Percentiles rank a stretch among this genome's conserved stretches.
phyloP scores from a whole-genome alignment of 2,329 filamentous ascomycete species.

The Aspergillus aculeatinus region DNA sequence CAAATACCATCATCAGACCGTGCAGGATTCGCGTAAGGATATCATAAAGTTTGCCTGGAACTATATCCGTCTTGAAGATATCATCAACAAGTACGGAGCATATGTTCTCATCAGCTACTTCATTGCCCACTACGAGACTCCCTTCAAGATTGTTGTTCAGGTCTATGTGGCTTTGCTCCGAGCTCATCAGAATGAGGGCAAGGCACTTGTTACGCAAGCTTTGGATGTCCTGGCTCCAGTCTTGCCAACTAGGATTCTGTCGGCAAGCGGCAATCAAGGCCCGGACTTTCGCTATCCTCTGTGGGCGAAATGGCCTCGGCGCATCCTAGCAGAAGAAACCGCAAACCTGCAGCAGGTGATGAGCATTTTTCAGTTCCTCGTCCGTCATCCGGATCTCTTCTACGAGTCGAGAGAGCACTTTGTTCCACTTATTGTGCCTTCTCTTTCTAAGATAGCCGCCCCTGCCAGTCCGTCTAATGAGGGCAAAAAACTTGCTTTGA shows the following conservation, averaged over 20 bases:
- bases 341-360: conserved; percentile 95
- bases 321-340: conserved; percentile 89
- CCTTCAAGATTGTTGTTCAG: conserved; percentile 90
- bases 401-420: conserved; percentile 94
- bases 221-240: conserved; percentile 94
- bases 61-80: conserved; percentile 95
- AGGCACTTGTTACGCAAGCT: conserved; percentile 87
- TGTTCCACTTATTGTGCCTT: conserved; percentile 81
- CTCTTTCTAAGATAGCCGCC: conserved; percentile 82
- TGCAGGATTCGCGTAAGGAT: conserved; percentile 92
- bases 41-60: conserved; percentile 99
- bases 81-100: conserved; percentile 97
- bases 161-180: conserved; percentile 89
- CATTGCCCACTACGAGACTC: conserved; percentile 94
- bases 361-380: conserved; percentile 95
- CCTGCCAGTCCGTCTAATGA: conserved; percentile 80
- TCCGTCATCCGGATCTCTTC: conserved; percentile 87
- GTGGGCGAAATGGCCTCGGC: conserved; percentile 87
- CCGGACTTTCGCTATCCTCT: conserved; percentile 72
- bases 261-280: conserved; percentile 47
- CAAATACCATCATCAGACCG: conserved; percentile 85
- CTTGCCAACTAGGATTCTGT: conserved; percentile 74
- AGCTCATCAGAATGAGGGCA: conserved; percentile 92
- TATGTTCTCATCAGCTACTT: conserved; percentile 98
- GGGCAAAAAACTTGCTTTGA: conserved; percentile 84